These are phyloP conservation scores for Ascodesmis nigricans DNA, from an alignment of 495 filamentous ascomycete genomes.

Conservation along the genomic window DNA sequence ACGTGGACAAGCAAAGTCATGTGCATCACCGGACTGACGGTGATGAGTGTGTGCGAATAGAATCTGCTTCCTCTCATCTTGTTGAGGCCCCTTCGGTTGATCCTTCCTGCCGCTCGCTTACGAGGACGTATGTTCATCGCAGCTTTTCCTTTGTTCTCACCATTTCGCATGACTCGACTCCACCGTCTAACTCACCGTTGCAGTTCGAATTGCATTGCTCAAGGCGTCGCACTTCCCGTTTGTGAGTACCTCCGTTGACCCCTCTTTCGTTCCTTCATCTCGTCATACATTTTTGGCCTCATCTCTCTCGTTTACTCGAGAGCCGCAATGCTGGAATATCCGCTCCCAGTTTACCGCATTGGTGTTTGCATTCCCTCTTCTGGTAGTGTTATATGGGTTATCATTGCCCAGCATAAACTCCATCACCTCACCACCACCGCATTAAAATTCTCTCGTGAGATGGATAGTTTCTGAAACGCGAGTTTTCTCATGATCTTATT, in stretches of 20 bases:
- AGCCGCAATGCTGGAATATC: constrained; percentile 1
- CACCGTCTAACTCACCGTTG: too few relatives aligned
- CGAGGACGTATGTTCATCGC: constrained; percentile 24
- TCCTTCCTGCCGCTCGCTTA: constrained; percentile 48
- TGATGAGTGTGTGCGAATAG: constrained; percentile 27
- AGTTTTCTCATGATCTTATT: constrained; percentile 15
- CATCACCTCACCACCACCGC: too few relatives aligned
- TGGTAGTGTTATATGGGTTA: not conserved
- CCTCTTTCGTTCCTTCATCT: constrained; percentile 1
- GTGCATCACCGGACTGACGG: constrained; percentile 11
- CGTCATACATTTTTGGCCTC: constrained; percentile 1
- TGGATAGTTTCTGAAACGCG: constrained; percentile 7
- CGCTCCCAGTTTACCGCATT: too few relatives aligned
- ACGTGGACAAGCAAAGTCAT: too few relatives aligned
- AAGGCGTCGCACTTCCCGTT: constrained; percentile 47
- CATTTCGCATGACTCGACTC: too few relatives aligned
- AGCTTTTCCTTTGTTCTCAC: not conserved
- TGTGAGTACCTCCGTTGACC: constrained; percentile 22
- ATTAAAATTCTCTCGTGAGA: too few relatives aligned
- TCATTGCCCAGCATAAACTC: too few relatives aligned
- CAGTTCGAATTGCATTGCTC: constrained; percentile 53
- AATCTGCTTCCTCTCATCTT: constrained; percentile 68
- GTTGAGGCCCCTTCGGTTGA: constrained; percentile 61
- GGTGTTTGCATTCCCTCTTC: not conserved
- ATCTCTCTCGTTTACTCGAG: not conserved